phyloP scores from a whole-genome alignment of 805 yeast genomes.

The Yamadazyma sp. region DNA sequence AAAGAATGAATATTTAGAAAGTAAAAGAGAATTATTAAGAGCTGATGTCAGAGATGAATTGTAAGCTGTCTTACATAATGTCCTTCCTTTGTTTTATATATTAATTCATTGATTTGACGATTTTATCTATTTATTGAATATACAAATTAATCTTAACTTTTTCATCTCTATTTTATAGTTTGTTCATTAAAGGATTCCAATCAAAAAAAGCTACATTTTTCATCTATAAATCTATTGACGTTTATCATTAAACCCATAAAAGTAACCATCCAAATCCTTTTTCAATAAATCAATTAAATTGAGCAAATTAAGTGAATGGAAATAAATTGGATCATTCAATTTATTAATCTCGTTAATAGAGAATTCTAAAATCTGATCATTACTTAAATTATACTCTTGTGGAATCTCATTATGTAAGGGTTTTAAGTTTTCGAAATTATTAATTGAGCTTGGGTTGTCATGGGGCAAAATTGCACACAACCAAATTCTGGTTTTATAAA shows the following conservation, averaged over 20 bases:
- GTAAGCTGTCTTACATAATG: constrained; percentile 1
- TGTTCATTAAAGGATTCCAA: background rate
- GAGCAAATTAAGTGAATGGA: constrained; percentile 49
- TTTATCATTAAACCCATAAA: constrained; percentile 35
- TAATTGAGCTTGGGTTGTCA: constrained; percentile 27
- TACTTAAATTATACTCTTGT: constrained; percentile 35
- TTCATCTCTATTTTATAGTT: background rate
- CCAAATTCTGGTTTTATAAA: constrained; percentile 46
- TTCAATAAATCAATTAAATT: constrained; percentile 46
- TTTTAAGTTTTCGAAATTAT: constrained; percentile 19
- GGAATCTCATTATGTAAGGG: constrained; percentile 24
- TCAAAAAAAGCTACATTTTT: background rate
- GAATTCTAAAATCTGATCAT: constrained; percentile 41
- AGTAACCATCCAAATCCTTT: constrained; percentile 39
- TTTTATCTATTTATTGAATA: background rate
- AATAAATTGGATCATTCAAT: constrained; percentile 43
- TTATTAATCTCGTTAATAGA: constrained; percentile 42
- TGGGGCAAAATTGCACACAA: constrained; percentile 45
- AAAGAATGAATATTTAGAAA: constrained; percentile 13
- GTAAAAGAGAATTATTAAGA: constrained; percentile 5
- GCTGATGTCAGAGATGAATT: constrained; percentile 12
- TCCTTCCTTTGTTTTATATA: background rate
- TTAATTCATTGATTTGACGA: background rate
- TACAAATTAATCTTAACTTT: too few relatives aligned
- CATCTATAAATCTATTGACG: constrained; percentile 1